A percentile compares a stretch with the other conserved stretches of the same genome.
Conservation (phyloP, 306 rosid genomes). For the Cicer cuneatum region DNA sequence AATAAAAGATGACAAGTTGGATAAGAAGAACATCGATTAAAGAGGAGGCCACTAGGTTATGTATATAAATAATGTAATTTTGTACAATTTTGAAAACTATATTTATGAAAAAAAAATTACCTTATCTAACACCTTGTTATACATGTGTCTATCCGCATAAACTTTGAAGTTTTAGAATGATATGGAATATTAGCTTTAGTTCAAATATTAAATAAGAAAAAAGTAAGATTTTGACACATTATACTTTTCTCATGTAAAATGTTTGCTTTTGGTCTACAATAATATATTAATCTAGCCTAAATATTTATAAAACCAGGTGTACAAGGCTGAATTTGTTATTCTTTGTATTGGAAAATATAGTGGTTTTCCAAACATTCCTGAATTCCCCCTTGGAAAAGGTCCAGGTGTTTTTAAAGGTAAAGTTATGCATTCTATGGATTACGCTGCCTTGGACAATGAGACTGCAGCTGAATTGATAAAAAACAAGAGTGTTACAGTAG, state of each 20-base stretch:
- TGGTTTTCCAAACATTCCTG: constrained; percentile 63
- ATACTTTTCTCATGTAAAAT: not conserved
- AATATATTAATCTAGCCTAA: not conserved
- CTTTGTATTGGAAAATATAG: constrained; percentile 61
- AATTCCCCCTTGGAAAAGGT: constrained; percentile 53
- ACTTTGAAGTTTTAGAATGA: not conserved
- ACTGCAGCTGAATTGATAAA: constrained; percentile 51
- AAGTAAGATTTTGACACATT: not conserved
- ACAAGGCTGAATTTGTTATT: constrained; percentile 60
- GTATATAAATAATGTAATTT: no score
- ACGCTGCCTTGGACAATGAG: constrained; percentile 48
- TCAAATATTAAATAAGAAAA: not conserved
- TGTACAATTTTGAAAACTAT: no score
- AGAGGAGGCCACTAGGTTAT: no score
- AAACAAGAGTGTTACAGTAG: constrained; percentile 47
- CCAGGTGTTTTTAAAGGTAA: constrained; percentile 60
- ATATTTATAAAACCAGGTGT: constrained; percentile 46
- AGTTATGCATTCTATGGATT: constrained; percentile 68
- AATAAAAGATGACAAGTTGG: no score
- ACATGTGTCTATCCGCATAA: no score
- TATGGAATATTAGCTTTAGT: not conserved
- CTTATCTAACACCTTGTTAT: no score
- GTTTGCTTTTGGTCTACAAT: not conserved
- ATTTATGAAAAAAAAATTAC: no score
- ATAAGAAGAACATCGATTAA: no score